Evolutionary conservation across 116 monocot species (phyloP).

Genomic region (Cymodocea nodosa): DNA sequence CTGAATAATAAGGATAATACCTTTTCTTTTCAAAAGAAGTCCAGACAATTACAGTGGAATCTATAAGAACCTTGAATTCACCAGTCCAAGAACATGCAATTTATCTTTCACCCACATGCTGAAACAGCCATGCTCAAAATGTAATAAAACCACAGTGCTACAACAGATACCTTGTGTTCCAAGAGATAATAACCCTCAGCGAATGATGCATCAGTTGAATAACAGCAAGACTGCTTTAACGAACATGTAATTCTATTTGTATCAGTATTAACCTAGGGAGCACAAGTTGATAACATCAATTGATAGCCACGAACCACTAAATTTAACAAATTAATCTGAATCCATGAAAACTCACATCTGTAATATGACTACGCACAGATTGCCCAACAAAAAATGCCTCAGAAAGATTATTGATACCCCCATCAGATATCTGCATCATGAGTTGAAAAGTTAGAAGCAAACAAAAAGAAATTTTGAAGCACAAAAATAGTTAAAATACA

Average conservation of each 20-base stretch:
- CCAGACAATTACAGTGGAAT: no score
- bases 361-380: slow-evolving; percentile 67
- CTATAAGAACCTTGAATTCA: no score
- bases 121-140: no score
- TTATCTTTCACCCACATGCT: no score
- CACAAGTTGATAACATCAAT: not conserved
- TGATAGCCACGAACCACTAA: no score
- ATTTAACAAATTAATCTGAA: not conserved
- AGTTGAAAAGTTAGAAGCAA: no score
- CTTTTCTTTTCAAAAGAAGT: no score
- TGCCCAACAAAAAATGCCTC: slow-evolving; percentile 81
- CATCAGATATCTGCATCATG: slow-evolving; percentile 33
- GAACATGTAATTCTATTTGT: slow-evolving; percentile 56
- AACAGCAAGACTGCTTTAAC: slow-evolving; percentile 81
- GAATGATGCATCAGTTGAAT: slow-evolving; percentile 66
- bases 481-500: slow-evolving; percentile 8
- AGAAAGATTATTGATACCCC: slow-evolving; percentile 25
- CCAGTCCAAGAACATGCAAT: no score
- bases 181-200: slow-evolving; percentile 59
- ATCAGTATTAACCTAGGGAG: slow-evolving; percentile 52
- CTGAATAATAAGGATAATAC: no score
- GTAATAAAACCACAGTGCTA: not conserved
- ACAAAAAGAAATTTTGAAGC: slow-evolving; percentile 9
- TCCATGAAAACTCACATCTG: slow-evolving; percentile 31
- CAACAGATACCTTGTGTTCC: slow-evolving; percentile 59